A percentile compares a stretch with the other conserved stretches of the same genome.
These are phyloP conservation scores for Chalciporus pseudorubinellus DNA, from an alignment of 768 basidiomycete species.

Conservation along the genomic window DNA sequence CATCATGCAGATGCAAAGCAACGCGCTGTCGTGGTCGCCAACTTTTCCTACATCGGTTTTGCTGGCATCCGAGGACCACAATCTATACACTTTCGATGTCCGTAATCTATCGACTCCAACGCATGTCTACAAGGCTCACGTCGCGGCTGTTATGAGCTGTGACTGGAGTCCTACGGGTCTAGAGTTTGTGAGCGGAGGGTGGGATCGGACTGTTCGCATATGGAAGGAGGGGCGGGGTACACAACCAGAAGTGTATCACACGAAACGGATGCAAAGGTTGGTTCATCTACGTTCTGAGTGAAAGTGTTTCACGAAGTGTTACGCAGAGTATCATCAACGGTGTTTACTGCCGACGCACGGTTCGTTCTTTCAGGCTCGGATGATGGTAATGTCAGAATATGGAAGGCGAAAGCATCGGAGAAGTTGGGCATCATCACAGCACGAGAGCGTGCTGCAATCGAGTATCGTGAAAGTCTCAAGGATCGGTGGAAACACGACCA, in stretches of 20 bases:
- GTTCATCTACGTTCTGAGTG: conserved; percentile 2
- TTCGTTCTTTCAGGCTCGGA: conserved; percentile 91
- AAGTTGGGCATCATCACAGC: conserved; percentile 90
- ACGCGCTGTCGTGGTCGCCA: conserved; percentile 92
- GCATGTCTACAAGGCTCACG: conserved; percentile 96
- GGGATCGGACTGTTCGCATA: conserved; percentile 91
- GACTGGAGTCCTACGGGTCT: conserved; percentile 97
- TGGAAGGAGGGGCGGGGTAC: conserved; percentile 88
- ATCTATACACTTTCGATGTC: conserved; percentile 96
- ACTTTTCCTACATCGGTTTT: conserved; percentile 90
- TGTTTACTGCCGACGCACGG: conserved; percentile 87
- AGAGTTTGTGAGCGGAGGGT: conserved; percentile 94
- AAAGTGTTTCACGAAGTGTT: neutral
- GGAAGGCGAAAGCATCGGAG: conserved; percentile 92
- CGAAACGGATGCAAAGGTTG: conserved; percentile 97
- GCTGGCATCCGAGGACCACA: conserved; percentile 98
- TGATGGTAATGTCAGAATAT: conserved; percentile 91
- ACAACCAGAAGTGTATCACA: conserved; percentile 89
- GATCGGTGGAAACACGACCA: conserved; percentile 86
- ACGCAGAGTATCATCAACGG: conserved; percentile 77
- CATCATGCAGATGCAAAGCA: conserved; percentile 92
- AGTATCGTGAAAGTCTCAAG: conserved; percentile 86
- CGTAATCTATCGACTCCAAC: conserved; percentile 77
- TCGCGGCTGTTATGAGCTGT: conserved; percentile 93
- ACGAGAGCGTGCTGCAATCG: conserved; percentile 85